Evolutionary conservation across 176 grass and related monocot genomes (phyloP).

Genomic region (Lolium multiflorum): DNA sequence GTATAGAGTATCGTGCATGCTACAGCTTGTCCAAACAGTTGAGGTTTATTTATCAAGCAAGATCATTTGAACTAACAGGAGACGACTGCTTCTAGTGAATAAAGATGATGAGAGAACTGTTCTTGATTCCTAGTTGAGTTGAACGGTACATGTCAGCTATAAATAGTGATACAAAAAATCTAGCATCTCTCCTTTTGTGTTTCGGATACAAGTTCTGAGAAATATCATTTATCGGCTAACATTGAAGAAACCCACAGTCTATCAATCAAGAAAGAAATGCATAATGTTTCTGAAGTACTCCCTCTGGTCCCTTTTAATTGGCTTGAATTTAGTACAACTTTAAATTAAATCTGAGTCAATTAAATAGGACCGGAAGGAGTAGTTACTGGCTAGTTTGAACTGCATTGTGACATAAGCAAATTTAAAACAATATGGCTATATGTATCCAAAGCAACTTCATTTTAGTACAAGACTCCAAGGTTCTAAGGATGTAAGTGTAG

Average conservation of each 20-base stretch:
- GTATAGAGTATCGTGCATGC: not conserved
- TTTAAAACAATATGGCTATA: conserved; percentile 12
- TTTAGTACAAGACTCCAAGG: conserved; percentile 6
- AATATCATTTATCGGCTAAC: conserved; percentile 10
- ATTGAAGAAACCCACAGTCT: not conserved
- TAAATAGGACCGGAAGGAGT: too few species aligned
- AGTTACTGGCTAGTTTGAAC: not conserved
- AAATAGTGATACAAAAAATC: conserved; percentile 30
- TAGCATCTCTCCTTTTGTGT: not conserved
- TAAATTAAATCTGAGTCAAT: too few species aligned
- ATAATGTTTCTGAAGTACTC: not conserved
- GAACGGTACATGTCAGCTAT: conserved; percentile 12
- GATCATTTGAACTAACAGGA: conserved; percentile 18
- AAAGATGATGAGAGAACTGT: not conserved
- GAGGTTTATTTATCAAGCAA: conserved; percentile 11
- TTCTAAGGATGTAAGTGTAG: not conserved
- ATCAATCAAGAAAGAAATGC: conserved; percentile 6
- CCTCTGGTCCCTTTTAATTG: too few species aligned
- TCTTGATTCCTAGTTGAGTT: conserved; percentile 19
- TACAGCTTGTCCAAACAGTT: conserved; percentile 10
- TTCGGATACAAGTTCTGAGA: not conserved
- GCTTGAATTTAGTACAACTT: too few species aligned
- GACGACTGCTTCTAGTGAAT: not conserved
- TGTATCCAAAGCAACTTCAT: conserved; percentile 2
- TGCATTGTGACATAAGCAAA: conserved; percentile 21